Conservation (phyloP, 2,329 filamentous ascomycete species). For the Fusarium subglutinans region DNA sequence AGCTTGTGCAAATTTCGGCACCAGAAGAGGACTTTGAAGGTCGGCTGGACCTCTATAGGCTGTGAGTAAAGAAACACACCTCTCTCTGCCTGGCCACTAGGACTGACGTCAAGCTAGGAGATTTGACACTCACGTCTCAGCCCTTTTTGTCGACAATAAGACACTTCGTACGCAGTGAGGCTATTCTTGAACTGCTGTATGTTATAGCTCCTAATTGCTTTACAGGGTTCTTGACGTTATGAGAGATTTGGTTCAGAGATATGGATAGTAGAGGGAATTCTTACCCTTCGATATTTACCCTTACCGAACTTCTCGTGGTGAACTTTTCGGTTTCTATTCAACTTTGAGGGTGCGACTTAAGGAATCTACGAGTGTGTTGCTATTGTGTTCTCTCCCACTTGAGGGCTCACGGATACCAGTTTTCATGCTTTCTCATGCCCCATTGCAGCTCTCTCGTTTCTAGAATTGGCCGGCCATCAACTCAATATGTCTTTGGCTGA, state of each 20-base stretch:
- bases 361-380: background rate
- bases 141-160: background rate
- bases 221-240: background rate
- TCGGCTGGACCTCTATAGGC: background rate
- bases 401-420: background rate
- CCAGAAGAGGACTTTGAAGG: background rate
- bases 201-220: background rate
- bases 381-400: background rate
- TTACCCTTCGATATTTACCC: background rate
- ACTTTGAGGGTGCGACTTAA: background rate
- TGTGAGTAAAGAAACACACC: background rate
- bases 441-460: background rate
- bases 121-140: background rate
- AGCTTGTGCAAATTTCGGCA: rapidly evolving
- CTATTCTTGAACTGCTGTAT: background rate
- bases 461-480: background rate
- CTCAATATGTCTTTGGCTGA: background rate
- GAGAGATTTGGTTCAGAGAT: background rate
- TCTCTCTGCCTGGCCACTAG: background rate
- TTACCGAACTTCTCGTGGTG: no score
- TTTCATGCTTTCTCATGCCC: background rate
- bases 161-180: background rate
- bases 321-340: background rate
- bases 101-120: background rate
- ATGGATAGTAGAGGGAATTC: background rate